Evolutionary conservation across 495 filamentous ascomycete species (phyloP).

Genomic region (Neurospora tetrasperma): DNA sequence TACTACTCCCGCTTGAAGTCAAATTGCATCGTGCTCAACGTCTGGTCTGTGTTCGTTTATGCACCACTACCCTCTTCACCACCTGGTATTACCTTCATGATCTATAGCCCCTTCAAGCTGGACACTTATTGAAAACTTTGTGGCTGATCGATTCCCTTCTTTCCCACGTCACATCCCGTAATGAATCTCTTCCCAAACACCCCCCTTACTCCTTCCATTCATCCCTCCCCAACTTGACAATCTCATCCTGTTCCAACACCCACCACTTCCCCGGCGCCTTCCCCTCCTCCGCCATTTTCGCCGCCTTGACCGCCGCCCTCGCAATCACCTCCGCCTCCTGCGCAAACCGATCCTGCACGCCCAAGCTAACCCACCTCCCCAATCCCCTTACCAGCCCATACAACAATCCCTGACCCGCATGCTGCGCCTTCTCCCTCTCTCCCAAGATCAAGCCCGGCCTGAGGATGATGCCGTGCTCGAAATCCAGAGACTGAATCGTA

Average conservation of each 20-base stretch:
- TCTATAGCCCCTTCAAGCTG: not conserved
- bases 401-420: conserved; percentile 38
- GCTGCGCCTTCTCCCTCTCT: conserved; percentile 43
- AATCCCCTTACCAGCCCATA: conserved; percentile 42
- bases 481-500: conserved; percentile 56
- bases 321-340: conserved; percentile 70
- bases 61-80: not conserved
- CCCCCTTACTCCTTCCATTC: conserved; percentile 25
- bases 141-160: not conserved
- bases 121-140: not conserved
- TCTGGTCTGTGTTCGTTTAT: not conserved
- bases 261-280: conserved; percentile 40
- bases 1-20: not conserved
- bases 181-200: not conserved
- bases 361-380: conserved; percentile 30
- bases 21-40: not conserved
- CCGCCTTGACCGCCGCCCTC: conserved; percentile 56
- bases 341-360: conserved; percentile 53
- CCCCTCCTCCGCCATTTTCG: conserved; percentile 31
- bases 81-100: not conserved
- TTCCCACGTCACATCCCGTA: not conserved
- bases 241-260: conserved; percentile 36
- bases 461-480: conserved; percentile 64
- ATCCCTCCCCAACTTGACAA: conserved; percentile 37
- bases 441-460: conserved; percentile 70